Evolutionary conservation across 352 stramenopile species (phyloP).

Genomic region (Phytophthora boehmeriae): DNA sequence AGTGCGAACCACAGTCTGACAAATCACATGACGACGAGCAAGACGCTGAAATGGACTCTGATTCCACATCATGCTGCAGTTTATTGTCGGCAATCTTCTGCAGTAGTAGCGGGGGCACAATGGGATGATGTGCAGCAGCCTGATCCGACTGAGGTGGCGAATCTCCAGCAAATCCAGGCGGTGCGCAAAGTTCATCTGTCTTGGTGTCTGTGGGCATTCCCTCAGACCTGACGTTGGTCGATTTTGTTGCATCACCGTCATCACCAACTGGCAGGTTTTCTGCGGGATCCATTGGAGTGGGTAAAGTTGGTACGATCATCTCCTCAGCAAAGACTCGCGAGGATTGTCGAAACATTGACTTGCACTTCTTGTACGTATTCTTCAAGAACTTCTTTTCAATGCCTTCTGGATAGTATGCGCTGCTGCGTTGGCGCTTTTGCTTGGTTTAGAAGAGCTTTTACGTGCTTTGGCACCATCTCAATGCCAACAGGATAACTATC

Average conservation of each 20-base stretch:
- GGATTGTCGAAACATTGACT: conserved; percentile 52
- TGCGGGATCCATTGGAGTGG: neutral
- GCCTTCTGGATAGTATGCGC: conserved; percentile 53
- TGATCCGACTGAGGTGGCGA: neutral
- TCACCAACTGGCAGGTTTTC: neutral
- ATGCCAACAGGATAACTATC: neutral
- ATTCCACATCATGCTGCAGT: conserved; percentile 8
- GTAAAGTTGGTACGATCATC: neutral
- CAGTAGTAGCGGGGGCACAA: conserved; percentile 21
- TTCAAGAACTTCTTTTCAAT: conserved; percentile 46
- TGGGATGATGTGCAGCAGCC: neutral
- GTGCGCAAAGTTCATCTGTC: conserved; percentile 1
- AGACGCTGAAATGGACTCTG: conserved; percentile 4
- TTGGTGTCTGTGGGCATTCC: neutral
- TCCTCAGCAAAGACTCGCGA: conserved; percentile 49
- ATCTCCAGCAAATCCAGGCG: neutral
- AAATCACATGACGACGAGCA: conserved; percentile 15
- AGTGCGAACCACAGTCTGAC: conserved; percentile 11
- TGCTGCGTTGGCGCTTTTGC: conserved; percentile 26
- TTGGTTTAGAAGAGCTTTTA: conserved; percentile 8
- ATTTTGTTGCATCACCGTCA: neutral
- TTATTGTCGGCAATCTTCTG: neutral
- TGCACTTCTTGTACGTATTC: conserved; percentile 37
- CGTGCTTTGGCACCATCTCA: conserved; percentile 20
- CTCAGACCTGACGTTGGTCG: neutral